Evolutionary conservation across 345 rosid species (phyloP), one percentile per base, ranked within the genome.

Genomic region (Populus pruinosa): DNA sequence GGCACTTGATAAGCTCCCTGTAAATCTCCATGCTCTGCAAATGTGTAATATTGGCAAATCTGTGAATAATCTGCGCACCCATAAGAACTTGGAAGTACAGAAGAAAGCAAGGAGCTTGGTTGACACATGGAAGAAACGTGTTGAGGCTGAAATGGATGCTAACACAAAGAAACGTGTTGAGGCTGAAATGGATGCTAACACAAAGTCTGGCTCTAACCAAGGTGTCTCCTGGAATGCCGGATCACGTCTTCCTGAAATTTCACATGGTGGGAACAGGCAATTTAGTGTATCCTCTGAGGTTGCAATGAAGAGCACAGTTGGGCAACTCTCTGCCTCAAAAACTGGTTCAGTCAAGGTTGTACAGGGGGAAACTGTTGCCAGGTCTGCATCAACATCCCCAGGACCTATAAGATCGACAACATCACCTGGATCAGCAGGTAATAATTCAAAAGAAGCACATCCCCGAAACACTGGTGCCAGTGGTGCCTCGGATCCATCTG

Each of bases 91-190:
- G 61, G 98, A 95, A 70, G 92, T 95, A 78, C 96, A 91, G 83
- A 95, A 86, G 88, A 95, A 95, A 75, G 96, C 97, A 41, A 88
- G 97, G 83, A 87, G 92, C 72, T 86, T 95, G 68, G 99, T 95
- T 75, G 99, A 95, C 81, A 93, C 92, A 4, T 95, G 99, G 97
- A 95, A 95, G 88, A 95, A 89, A 77, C 91, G 96, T 23, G 99
- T 95, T 31, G 99, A 95, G 82, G 94, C 92, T 79, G 99, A 95
- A 81, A 92, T 93, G 98, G 96, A 95, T 87, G 89, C 91, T 0
- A 93, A 88, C 85, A 88, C 91, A 1, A 93, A 88, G 81, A 95
- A 89, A 77, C 91, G 96, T 23, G 99, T 95, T 31, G 99, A 95
- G 82, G 94, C 92, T 79, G 99, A 95, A 81, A 92, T 93, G 98